Conservation (phyloP, 768 basidiomycete genomes). For the Fomitopsis serialis region DNA sequence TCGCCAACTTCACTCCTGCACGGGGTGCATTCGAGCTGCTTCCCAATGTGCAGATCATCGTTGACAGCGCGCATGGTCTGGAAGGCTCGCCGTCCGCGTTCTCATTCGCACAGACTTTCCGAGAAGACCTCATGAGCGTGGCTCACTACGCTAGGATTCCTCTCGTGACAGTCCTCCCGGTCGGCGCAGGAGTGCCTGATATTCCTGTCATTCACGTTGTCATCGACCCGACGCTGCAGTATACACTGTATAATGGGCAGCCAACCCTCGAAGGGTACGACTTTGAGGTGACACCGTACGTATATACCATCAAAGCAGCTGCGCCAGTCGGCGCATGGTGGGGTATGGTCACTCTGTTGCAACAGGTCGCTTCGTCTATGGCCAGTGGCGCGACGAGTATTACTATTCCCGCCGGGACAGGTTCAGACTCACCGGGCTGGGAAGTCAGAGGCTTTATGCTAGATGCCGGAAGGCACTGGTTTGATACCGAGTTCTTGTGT, state of each 20-base stretch:
- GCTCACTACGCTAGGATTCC: slow-evolving; percentile 25
- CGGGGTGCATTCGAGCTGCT: slow-evolving; percentile 25
- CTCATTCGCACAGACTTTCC: slow-evolving; percentile 33
- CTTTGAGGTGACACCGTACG: slow-evolving; percentile 24
- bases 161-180: slow-evolving; percentile 10
- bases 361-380: slow-evolving; percentile 30
- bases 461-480: slow-evolving; percentile 43
- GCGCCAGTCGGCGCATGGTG: slow-evolving; percentile 35
- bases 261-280: slow-evolving; percentile 36
- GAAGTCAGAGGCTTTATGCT: slow-evolving; percentile 42
- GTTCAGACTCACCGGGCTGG: slow-evolving; percentile 38
- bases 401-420: slow-evolving; percentile 27
- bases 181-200: background rate
- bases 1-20: slow-evolving; percentile 27
- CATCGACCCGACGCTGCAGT: slow-evolving; percentile 19
- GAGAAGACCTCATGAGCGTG: slow-evolving; percentile 26
- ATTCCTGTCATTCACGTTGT: slow-evolving; percentile 27
- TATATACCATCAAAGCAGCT: slow-evolving; percentile 28
- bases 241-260: slow-evolving; percentile 31
- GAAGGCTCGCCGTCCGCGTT: slow-evolving; percentile 26
- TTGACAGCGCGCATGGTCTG: slow-evolving; percentile 26
- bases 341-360: slow-evolving; percentile 39
- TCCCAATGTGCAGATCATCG: slow-evolving; percentile 27
- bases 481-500: slow-evolving; percentile 33
- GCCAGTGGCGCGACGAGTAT: slow-evolving; percentile 12